phyloP scores from a whole-genome alignment of 495 filamentous ascomycete genomes.

The Penicillium arizonense region DNA sequence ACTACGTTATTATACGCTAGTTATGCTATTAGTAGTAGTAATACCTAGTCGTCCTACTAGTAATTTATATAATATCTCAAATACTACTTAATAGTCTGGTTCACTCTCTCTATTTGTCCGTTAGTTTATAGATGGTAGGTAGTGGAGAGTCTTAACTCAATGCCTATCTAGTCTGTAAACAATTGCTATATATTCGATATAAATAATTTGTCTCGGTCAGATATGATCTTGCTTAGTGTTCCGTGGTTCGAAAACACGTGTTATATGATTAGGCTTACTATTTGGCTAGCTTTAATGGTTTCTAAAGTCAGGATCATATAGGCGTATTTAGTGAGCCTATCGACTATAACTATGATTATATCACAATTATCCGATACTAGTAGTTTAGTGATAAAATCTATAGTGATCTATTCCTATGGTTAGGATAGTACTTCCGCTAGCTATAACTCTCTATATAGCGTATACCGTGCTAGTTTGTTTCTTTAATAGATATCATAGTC shows the following conservation, averaged over 20 bases:
- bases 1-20: constrained; percentile 13
- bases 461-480: constrained; percentile 3
- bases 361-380: constrained; percentile 1
- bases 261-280: neutral
- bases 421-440: neutral
- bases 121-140: constrained; percentile 4
- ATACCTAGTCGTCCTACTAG: constrained; percentile 5
- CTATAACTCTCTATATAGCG: constrained; percentile 11
- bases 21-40: constrained; percentile 6
- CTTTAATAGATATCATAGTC: constrained; percentile 3
- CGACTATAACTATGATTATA: constrained; percentile 6
- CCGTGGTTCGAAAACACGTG: neutral
- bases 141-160: constrained; percentile 6
- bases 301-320: constrained; percentile 1
- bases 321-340: neutral
- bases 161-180: neutral
- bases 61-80: constrained; percentile 12
- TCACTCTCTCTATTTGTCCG: constrained; percentile 7
- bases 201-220: neutral
- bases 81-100: constrained; percentile 7
- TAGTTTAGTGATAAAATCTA: constrained; percentile 20
- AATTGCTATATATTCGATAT: neutral
- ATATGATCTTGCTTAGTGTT: neutral
- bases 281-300: constrained; percentile 1
- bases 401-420: constrained; percentile 16